Percentiles rank a stretch among this genome's conserved stretches.
Conservation (phyloP, 106 monocot species). For the Dendrobium catenatum region DNA sequence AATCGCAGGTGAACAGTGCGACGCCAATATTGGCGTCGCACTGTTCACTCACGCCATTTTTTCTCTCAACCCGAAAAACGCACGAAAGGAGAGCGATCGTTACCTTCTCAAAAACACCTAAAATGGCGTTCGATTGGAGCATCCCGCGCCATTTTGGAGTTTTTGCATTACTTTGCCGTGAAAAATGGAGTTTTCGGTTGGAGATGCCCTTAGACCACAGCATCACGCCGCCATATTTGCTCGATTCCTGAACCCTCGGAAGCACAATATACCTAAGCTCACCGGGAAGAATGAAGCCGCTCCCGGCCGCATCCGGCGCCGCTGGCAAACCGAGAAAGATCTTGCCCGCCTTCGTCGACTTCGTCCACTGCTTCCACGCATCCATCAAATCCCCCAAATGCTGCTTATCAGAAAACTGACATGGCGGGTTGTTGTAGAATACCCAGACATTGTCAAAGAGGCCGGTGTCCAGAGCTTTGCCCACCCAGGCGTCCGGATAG, state of each 20-base stretch:
- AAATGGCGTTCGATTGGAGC: too few species aligned
- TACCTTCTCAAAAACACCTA: too few species aligned
- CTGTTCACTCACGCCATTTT: too few species aligned
- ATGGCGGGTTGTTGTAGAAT: conserved; percentile 26
- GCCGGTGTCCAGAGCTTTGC: conserved; percentile 17
- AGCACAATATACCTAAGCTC: conserved; percentile 13
- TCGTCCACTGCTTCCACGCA: conserved; percentile 25
- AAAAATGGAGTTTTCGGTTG: too few species aligned
- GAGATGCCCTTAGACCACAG: too few species aligned
- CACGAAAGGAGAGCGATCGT: too few species aligned
- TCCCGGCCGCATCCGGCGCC: conserved; percentile 18
- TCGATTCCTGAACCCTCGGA: conserved; percentile 8
- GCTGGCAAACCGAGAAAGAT: conserved; percentile 23
- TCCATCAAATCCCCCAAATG: background rate
- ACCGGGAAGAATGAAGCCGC: conserved; percentile 14
- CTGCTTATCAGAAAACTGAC: conserved; percentile 9
- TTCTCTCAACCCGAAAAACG: too few species aligned
- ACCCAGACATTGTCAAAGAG: conserved; percentile 31
- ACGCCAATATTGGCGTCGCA: too few species aligned
- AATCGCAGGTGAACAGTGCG: too few species aligned
- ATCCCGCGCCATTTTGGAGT: too few species aligned
- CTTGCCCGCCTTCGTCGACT: conserved; percentile 3
- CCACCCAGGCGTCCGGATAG: conserved; percentile 15
- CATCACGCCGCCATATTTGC: conserved; percentile 28
- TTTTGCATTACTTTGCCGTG: too few species aligned